A percentile compares a stretch with the other conserved stretches of the same genome.
Evolutionary conservation across 2,329 filamentous ascomycete species (phyloP).

Genomic region (Pseudogymnoascus sp.): DNA sequence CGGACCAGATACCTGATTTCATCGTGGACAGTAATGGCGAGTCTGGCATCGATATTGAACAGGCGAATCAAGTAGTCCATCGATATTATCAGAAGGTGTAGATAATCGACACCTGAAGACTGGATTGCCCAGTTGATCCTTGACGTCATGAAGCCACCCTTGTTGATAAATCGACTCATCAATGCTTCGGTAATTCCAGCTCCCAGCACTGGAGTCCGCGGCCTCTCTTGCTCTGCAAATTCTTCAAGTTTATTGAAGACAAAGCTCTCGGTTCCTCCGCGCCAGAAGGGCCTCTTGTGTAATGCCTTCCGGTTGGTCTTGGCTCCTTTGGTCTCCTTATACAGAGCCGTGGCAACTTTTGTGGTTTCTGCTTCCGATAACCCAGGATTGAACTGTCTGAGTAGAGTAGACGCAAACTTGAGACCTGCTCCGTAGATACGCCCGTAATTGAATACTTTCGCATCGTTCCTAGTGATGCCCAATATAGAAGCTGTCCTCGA

Average conservation of each 20-base stretch:
- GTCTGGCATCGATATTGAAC: constrained; percentile 75
- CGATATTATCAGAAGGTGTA: constrained; percentile 82
- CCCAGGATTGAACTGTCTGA: constrained; percentile 86
- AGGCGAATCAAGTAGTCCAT: constrained; percentile 91
- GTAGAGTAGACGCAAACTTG: constrained; percentile 81
- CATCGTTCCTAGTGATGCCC: constrained; percentile 88
- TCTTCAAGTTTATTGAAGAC: constrained; percentile 98
- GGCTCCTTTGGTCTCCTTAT: constrained; percentile 80
- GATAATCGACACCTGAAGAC: constrained; percentile 91
- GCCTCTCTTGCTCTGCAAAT: constrained; percentile 89
- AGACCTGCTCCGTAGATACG: constrained; percentile 97
- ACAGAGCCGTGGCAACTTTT: constrained; percentile 69
- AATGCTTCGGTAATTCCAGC: constrained; percentile 94
- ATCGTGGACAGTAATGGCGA: constrained; percentile 93
- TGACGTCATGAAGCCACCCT: constrained; percentile 87
- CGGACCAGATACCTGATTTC: constrained; percentile 92
- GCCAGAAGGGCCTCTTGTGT: constrained; percentile 76
- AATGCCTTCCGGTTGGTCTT: constrained; percentile 70
- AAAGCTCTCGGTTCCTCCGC: constrained; percentile 91
- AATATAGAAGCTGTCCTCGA: constrained; percentile 87
- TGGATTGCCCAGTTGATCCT: constrained; percentile 99
- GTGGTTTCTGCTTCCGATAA: constrained; percentile 73
- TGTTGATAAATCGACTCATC: constrained; percentile 78
- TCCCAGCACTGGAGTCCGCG: constrained; percentile 83
- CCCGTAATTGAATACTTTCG: constrained; percentile 98